phyloP scores from a whole-genome alignment of 2,329 filamentous ascomycete species.

The Fusarium paranaense region DNA sequence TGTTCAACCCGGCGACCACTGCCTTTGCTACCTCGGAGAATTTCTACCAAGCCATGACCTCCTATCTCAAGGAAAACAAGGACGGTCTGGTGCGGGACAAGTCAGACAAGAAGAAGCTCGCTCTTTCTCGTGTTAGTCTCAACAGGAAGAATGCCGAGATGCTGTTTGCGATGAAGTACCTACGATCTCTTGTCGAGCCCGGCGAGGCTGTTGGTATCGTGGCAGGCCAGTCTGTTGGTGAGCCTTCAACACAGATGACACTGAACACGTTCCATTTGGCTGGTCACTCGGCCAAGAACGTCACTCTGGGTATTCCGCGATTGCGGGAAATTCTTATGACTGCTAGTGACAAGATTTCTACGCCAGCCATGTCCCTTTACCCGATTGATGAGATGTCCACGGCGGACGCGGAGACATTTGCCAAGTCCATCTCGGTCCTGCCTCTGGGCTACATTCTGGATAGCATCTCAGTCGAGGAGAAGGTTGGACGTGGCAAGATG shows the following conservation, averaged over 20 bases:
- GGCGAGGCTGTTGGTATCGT: slow-evolving; percentile 98
- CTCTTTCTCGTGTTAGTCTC: slow-evolving; percentile 53
- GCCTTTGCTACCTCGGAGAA: slow-evolving; percentile 90
- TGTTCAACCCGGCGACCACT: slow-evolving; percentile 80
- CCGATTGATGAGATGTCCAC: slow-evolving; percentile 78
- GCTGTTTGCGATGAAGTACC: slow-evolving; percentile 91
- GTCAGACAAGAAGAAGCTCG: slow-evolving; percentile 48
- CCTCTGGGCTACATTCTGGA: slow-evolving; percentile 88
- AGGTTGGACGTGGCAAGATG: slow-evolving; percentile 76
- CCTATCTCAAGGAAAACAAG: slow-evolving; percentile 83
- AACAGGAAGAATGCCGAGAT: slow-evolving; percentile 82
- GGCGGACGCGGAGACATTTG: slow-evolving; percentile 80
- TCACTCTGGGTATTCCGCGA: slow-evolving; percentile 97
- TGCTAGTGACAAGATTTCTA: slow-evolving; percentile 88
- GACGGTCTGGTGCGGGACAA: slow-evolving; percentile 67
- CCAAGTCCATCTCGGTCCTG: slow-evolving; percentile 90
- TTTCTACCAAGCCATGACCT: slow-evolving; percentile 78
- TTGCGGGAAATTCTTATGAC: slow-evolving; percentile 99
- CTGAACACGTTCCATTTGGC: slow-evolving; percentile 99
- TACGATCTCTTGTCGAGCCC: slow-evolving; percentile 91
- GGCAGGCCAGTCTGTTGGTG: slow-evolving; percentile 94
- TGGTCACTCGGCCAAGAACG: slow-evolving; percentile 97
- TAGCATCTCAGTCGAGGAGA: slow-evolving; percentile 82
- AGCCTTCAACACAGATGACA: slow-evolving; percentile 99
- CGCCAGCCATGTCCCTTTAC: slow-evolving; percentile 88